These are phyloP conservation scores for Edaphochlamys debaryana DNA, from an alignment of 139 green algal genomes.

Conservation along the genomic window DNA sequence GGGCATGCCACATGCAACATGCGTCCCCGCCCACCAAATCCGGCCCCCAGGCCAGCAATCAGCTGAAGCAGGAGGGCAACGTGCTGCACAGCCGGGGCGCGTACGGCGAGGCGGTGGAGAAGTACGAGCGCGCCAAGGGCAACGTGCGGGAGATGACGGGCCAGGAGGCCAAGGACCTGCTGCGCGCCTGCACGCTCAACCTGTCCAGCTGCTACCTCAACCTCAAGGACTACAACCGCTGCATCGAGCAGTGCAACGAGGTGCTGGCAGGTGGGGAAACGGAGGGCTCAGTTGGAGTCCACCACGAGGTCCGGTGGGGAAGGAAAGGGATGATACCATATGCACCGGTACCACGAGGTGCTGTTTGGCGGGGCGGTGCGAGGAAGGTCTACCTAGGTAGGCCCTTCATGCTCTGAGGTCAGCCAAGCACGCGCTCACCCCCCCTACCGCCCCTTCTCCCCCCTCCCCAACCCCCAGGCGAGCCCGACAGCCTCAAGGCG, in stretches of 20 bases:
- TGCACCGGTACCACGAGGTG: not conserved
- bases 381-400: too few relatives aligned
- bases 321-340: too few relatives aligned
- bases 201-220: slow-evolving; percentile 71
- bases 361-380: not conserved
- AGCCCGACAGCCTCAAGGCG: slow-evolving; percentile 65
- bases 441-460: too few relatives aligned
- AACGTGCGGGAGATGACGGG: slow-evolving; percentile 50
- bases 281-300: too few relatives aligned
- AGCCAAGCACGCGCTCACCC: too few relatives aligned
- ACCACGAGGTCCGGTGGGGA: too few relatives aligned
- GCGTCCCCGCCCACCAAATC: too few relatives aligned
- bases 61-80: slow-evolving; percentile 71
- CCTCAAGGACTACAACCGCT: slow-evolving; percentile 53
- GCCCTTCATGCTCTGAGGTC: too few relatives aligned
- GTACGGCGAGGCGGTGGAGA: slow-evolving; percentile 56
- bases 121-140: slow-evolving; percentile 65
- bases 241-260: slow-evolving; percentile 56
- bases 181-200: slow-evolving; percentile 65
- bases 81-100: slow-evolving; percentile 48
- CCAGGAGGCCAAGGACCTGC: slow-evolving; percentile 46
- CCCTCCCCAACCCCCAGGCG: too few relatives aligned
- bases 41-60: slow-evolving; percentile 61
- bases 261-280: slow-evolving; percentile 59
- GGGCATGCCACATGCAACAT: too few relatives aligned